Evolutionary conservation across 495 filamentous ascomycete genomes (phyloP), one percentile per base, ranked within the genome.

Genomic region (Xylaria flabelliformis): DNA sequence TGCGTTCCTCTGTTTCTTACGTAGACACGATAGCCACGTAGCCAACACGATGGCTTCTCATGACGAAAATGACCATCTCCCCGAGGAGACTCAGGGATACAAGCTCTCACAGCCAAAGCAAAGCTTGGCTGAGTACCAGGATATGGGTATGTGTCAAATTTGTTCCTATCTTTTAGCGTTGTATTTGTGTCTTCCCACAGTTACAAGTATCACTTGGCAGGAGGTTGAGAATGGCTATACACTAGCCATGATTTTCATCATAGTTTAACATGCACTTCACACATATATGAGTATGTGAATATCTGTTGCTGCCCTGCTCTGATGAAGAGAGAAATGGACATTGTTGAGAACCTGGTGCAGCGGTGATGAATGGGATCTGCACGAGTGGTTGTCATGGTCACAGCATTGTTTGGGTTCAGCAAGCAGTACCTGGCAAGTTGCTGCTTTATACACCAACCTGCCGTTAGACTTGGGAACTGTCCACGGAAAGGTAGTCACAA

Each of bases 81-180:
- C 95, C 78, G 90, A 94, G 84, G 87, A 89, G 80, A 97, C 94
- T 71, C 90, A 94, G 85, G 95, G 96, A 76, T 99, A 97, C 91
- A 97, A 96, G 88, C 91, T 98, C 74, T 94, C 94, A 74, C 94
- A 97, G 88, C 85, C 85, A 71, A 97, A 97, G 90, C 97, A 98
- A 88, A 95, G 93, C 72, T 87, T 99, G 74, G 91, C 94, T 69
- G 94, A 97, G 82, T 97, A 97, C 83, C 84, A 92, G 72, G 83
- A 97, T 77, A 90, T 99, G 81, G 96, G 96, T 98, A 85, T 80
- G 93, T 88, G 63, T 50, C 74, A 67, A 61, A 51, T 63, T 68
- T 15, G 34, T 64, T 56, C 39, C 67, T 66, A 61, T 26, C 17
- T 26, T 44, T 41, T 1, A 15, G 12, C 44, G 8, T 39, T 13